These are phyloP conservation scores for Trypanosoma cruzi DNA, from an alignment of 208 protist genomes.

Conservation along the genomic window DNA sequence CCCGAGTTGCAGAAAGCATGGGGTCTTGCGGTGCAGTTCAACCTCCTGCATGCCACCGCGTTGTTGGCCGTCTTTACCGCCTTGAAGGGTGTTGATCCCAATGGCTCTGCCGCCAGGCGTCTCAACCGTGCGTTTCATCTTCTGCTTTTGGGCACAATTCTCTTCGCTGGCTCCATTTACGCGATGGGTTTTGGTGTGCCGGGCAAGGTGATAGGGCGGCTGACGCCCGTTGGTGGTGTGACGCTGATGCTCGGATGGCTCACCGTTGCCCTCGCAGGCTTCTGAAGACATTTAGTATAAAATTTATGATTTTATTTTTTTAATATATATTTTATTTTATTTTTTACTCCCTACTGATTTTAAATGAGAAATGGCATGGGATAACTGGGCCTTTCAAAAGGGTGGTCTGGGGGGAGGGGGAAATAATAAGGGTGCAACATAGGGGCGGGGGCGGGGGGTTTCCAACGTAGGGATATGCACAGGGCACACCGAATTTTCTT, in stretches of 20 bases:
- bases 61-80: conserved; percentile 49
- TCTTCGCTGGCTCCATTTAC: conserved; percentile 78
- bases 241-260: conserved; percentile 73
- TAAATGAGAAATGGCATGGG: too few relatives aligned
- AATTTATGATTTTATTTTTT: neutral
- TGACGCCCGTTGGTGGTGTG: conserved; percentile 68
- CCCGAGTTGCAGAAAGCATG: conserved; percentile 9
- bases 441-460: too few relatives aligned
- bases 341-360: too few relatives aligned
- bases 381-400: too few relatives aligned
- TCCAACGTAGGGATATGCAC: too few relatives aligned
- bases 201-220: conserved; percentile 47
- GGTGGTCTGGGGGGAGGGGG: too few relatives aligned
- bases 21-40: conserved; percentile 39
- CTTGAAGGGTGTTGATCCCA: conserved; percentile 18
- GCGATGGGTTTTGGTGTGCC: conserved; percentile 49
- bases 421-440: too few relatives aligned
- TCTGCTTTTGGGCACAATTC: conserved; percentile 42
- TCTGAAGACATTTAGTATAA: conserved; percentile 5
- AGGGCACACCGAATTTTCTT: too few relatives aligned
- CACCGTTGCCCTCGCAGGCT: conserved; percentile 50
- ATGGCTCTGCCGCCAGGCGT: conserved; percentile 21
- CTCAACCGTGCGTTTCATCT: conserved; percentile 59
- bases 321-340: neutral
- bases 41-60: conserved; percentile 70